Evolutionary conservation across 352 stramenopile species (phyloP).

Genomic region (Pythium utonaiense): DNA sequence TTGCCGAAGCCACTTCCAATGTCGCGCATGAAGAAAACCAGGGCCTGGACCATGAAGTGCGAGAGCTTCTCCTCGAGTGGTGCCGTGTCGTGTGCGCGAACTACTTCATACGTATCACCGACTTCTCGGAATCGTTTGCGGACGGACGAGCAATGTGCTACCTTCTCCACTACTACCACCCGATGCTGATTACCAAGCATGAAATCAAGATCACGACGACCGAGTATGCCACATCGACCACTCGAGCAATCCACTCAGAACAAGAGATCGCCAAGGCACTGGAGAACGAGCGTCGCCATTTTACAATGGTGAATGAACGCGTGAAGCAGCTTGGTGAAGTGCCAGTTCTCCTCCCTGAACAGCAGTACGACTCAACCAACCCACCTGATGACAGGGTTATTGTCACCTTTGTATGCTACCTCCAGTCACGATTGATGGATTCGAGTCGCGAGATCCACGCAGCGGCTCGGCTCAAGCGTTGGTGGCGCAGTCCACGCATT

Average conservation of each 20-base stretch:
- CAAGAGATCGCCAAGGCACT: conserved; percentile 25
- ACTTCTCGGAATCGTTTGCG: conserved; percentile 93
- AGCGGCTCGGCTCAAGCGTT: conserved; percentile 81
- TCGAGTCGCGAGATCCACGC: conserved; percentile 92
- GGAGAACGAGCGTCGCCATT: conserved; percentile 83
- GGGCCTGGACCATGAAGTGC: conserved; percentile 34
- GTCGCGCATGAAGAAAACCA: conserved; percentile 35
- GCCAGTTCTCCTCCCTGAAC: conserved; percentile 80
- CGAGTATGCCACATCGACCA: conserved; percentile 24
- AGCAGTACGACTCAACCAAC: conserved; percentile 85
- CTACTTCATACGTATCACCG: conserved; percentile 80
- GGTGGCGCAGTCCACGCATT: conserved; percentile 61
- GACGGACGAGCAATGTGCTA: conserved; percentile 92
- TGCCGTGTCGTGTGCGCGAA: conserved; percentile 90
- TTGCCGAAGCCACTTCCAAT: conserved; percentile 27
- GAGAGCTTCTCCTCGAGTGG: conserved; percentile 88
- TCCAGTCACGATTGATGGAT: conserved; percentile 93
- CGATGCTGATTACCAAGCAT: conserved; percentile 75
- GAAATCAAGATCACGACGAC: conserved; percentile 54
- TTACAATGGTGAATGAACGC: conserved; percentile 81
- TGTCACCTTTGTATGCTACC: conserved; percentile 92
- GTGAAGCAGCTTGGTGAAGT: conserved; percentile 92
- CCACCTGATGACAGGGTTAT: conserved; percentile 92
- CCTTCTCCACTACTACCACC: conserved; percentile 96
- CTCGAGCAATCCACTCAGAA: conserved; percentile 16